Evolutionary conservation across 1,139 yeast species (phyloP), one percentile per base, ranked within the genome.

Genomic region (Suhomyces kunorum): DNA sequence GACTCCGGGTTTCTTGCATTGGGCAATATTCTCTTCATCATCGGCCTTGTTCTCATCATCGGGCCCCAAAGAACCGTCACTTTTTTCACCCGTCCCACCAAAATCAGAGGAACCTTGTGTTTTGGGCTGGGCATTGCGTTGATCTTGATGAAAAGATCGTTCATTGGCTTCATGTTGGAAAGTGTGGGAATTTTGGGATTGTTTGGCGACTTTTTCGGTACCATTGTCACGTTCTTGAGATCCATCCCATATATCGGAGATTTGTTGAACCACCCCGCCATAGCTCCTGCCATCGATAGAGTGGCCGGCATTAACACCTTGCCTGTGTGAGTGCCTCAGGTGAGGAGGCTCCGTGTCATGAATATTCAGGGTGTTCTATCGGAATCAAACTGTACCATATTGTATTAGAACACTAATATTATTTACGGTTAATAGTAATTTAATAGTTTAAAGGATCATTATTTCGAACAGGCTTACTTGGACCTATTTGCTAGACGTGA

Each of bases 171-270:
- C 55, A 61, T 83, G 8, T 68, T 92, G 42, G 98, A 92, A 62
- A 78, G 86, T 41, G 70, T 90, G 49, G 98, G 98, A 14, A 88
- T 92, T 28, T 66, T 90, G 49, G 90, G 90, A 6, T 71, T 92
- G 38, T 92, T 92, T 65, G 98, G 95, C 25, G 96, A 88, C 62
- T 87, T 88, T 60, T 84, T 88, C 56, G 92, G 96, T 11, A 87
- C 95, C 16, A 83, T 92, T 42, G 78, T 92, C n/a, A 87, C 87
- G 52, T 90, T 92, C 56, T 73, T 92, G 54, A 76, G 97, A 58
- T 84, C 95, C 3, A 66, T 92, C 56, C 98, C 98, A 2, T 61
- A 87, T 42, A 81, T 92, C 46, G 98, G 98, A 0, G 94, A 95
- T 30, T 48, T 89, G 6, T 75, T 92, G 47, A 83, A 92, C 34